Evolutionary conservation across 331 rosid genomes (phyloP).

Genomic region (Malus hybrid): DNA sequence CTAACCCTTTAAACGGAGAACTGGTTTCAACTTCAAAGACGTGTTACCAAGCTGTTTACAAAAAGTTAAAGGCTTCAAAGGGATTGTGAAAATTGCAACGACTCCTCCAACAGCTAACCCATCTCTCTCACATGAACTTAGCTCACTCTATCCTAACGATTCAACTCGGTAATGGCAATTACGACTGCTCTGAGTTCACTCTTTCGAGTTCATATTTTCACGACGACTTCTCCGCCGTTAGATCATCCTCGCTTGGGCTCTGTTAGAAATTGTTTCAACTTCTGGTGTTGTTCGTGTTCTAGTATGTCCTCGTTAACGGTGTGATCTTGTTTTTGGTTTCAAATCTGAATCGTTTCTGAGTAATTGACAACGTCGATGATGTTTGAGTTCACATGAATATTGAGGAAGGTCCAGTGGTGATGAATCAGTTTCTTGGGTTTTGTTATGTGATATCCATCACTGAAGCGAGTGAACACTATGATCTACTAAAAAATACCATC

Average conservation of each 20-base stretch:
- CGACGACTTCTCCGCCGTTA: conserved; percentile 4
- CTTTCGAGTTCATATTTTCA: conserved; percentile 5
- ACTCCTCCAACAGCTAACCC: no score
- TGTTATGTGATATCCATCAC: conserved; percentile 33
- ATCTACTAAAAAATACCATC: conserved; percentile 9
- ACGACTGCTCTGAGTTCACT: conserved; percentile 21
- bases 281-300: conserved; percentile 19
- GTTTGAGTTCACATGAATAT: conserved; percentile 34
- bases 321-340: conserved; percentile 33
- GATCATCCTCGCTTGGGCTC: conserved; percentile 24
- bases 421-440: conserved; percentile 35
- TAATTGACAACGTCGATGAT: conserved; percentile 42
- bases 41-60: no score
- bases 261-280: conserved; percentile 14
- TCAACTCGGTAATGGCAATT: conserved; percentile 33
- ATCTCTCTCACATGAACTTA: neutral
- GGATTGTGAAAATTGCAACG: no score
- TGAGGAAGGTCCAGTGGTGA: conserved; percentile 25
- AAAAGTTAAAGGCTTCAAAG: no score
- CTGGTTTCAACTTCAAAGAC: no score
- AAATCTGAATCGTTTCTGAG: conserved; percentile 44
- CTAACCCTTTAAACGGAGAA: no score
- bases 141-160: conserved; percentile 8
- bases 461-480: conserved; percentile 21
- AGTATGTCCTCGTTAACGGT: conserved; percentile 11